Conservation (phyloP, 2,329 filamentous ascomycete species). For the Aurifilum marmelostoma region DNA sequence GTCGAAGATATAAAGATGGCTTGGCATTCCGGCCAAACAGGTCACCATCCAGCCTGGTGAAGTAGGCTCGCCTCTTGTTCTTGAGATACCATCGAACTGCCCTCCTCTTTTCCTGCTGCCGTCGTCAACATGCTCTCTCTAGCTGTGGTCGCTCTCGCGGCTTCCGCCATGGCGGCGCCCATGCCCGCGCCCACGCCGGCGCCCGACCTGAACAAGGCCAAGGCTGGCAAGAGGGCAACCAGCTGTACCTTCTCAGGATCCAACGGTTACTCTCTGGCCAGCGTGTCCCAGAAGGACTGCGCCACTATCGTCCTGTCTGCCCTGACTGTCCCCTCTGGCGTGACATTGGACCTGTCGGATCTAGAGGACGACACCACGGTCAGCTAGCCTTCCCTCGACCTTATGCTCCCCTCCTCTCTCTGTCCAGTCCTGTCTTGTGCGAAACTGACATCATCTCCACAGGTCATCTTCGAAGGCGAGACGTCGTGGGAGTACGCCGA, state of each 20-base stretch:
- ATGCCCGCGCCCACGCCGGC: constrained; percentile 20
- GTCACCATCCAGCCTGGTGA: neutral
- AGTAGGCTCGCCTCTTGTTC: constrained; percentile 4
- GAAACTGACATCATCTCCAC: neutral
- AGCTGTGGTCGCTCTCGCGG: constrained; percentile 27
- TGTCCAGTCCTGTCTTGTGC: constrained; percentile 10
- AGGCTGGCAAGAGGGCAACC: constrained; percentile 27
- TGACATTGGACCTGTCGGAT: constrained; percentile 60
- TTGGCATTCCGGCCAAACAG: neutral
- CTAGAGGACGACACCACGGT: constrained; percentile 44
- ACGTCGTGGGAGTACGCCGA: constrained; percentile 69
- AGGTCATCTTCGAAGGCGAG: constrained; percentile 64
- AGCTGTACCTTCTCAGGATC: constrained; percentile 60
- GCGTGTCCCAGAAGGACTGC: constrained; percentile 53
- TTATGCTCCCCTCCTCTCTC: too few relatives aligned
- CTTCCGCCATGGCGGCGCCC: constrained; percentile 24
- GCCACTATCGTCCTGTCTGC: constrained; percentile 54
- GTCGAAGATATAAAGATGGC: constrained; percentile 7
- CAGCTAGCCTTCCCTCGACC: constrained; percentile 40
- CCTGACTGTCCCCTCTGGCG: constrained; percentile 58
- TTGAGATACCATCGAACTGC: neutral
- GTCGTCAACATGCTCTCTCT: constrained; percentile 18
- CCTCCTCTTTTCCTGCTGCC: neutral
- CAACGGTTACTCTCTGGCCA: constrained; percentile 43
- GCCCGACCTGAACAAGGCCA: constrained; percentile 18